phyloP scores from a whole-genome alignment of 2,329 filamentous ascomycete genomes.

The Exophiala xenobiotica region DNA sequence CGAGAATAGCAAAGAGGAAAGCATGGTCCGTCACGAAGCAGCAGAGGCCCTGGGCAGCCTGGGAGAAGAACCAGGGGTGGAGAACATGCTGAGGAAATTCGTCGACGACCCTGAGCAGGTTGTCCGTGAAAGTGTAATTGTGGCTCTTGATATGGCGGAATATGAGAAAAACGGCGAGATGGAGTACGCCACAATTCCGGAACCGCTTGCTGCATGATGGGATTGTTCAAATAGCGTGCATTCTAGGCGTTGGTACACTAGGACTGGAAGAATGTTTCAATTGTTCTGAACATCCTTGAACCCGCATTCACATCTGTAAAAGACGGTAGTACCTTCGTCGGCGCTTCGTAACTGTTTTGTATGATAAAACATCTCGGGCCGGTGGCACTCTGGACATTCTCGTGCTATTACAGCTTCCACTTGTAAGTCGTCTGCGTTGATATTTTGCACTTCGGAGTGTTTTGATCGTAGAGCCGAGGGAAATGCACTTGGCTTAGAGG shows the following conservation, averaged over 20 bases:
- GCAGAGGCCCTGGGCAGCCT: constrained; percentile 93
- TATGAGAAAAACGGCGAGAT: constrained; percentile 85
- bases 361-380: constrained; percentile 79
- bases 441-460: constrained; percentile 77
- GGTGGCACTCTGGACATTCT: constrained; percentile 77
- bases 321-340: constrained; percentile 91
- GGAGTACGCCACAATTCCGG: constrained; percentile 87
- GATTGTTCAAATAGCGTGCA: constrained; percentile 11
- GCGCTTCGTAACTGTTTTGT: constrained; percentile 85
- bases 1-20: constrained; percentile 75
- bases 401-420: constrained; percentile 68
- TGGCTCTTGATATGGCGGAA: constrained; percentile 96
- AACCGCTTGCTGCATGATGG: constrained; percentile 24
- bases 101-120: constrained; percentile 88
- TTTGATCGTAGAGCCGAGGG: constrained; percentile 87
- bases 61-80: constrained; percentile 89
- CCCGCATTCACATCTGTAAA: constrained; percentile 84
- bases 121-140: constrained; percentile 89
- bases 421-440: constrained; percentile 74
- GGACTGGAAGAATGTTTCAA: constrained; percentile 28
- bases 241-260: constrained; percentile 9
- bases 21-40: constrained; percentile 97
- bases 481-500: constrained; percentile 86
- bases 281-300: constrained; percentile 58
- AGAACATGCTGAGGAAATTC: constrained; percentile 78